Conservation (phyloP, 352 stramenopile species). For the Phytopythium cucurbitacearum region DNA sequence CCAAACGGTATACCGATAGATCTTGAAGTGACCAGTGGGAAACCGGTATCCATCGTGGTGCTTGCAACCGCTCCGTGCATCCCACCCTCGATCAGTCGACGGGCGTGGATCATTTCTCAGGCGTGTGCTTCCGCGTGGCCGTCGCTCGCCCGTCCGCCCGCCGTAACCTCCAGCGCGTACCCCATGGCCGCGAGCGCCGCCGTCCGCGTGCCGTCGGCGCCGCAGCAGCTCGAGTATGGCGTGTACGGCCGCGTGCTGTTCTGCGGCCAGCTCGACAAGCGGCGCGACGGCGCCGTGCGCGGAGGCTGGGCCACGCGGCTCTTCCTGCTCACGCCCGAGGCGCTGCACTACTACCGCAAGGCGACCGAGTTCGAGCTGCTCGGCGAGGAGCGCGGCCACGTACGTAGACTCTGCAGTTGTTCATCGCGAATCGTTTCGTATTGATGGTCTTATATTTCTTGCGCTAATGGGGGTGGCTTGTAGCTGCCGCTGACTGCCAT, state of each 20-base stretch:
- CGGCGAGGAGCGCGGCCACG: constrained; percentile 70
- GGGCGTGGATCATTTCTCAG: too few relatives aligned
- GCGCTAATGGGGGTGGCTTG: background rate
- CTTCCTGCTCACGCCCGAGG: constrained; percentile 75
- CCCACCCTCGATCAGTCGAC: too few relatives aligned
- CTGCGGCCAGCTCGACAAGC: constrained; percentile 74
- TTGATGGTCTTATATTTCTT: background rate
- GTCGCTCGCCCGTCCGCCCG: too few relatives aligned
- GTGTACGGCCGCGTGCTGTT: constrained; percentile 71
- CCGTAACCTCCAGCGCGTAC: background rate
- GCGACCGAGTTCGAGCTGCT: constrained; percentile 66
- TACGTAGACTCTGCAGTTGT: constrained; percentile 10
- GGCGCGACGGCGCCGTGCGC: constrained; percentile 66
- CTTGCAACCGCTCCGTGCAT: too few relatives aligned
- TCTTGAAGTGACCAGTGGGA: too few relatives aligned
- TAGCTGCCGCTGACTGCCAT: constrained; percentile 63
- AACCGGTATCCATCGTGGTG: too few relatives aligned
- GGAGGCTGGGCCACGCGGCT: constrained; percentile 71
- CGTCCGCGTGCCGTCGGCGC: background rate
- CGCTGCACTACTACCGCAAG: constrained; percentile 81
- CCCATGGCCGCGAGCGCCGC: background rate
- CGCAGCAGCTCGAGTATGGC: constrained; percentile 46
- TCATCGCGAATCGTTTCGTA: background rate
- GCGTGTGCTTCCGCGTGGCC: too few relatives aligned
- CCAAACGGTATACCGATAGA: too few relatives aligned